Conservation (phyloP, 164 flowering plant species). For the Euptelea pleiosperma region DNA sequence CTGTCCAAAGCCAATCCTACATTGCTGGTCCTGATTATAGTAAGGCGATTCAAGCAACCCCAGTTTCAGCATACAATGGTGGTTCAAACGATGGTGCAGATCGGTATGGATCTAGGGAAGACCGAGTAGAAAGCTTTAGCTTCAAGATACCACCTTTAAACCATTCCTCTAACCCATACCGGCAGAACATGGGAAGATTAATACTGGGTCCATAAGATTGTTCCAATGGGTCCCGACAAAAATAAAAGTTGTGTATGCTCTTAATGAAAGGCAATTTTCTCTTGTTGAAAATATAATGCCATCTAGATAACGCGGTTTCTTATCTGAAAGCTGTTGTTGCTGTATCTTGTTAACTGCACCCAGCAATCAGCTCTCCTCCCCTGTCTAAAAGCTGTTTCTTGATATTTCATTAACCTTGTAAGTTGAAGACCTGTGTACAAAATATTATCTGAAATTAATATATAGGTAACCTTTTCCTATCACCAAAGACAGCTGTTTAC, state of each 20-base stretch:
- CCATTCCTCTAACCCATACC: conserved; percentile 53
- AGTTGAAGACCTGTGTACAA: conserved; percentile 23
- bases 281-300: conserved; percentile 1
- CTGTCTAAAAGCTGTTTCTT: conserved; percentile 7
- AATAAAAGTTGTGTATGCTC: conserved; percentile 9
- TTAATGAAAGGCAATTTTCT: too few species aligned
- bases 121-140: conserved; percentile 33
- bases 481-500: too few species aligned
- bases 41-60: conserved; percentile 19
- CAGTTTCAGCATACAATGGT: conserved; percentile 38
- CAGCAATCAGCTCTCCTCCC: conserved; percentile 8
- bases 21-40: conserved; percentile 17
- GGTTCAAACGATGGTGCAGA: conserved; percentile 36
- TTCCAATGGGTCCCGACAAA: background rate
- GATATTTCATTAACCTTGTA: conserved; percentile 8
- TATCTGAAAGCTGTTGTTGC: conserved; percentile 1
- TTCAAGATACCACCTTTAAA: conserved; percentile 39
- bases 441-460: conserved; percentile 12
- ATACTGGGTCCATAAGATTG: conserved; percentile 55
- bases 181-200: conserved; percentile 55
- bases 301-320: background rate
- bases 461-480: too few species aligned
- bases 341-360: conserved; percentile 11
- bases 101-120: conserved; percentile 49
- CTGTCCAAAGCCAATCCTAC: conserved; percentile 21